These are phyloP conservation scores for Penicillium lagena DNA, from an alignment of 495 filamentous ascomycete genomes.

Conservation along the genomic window DNA sequence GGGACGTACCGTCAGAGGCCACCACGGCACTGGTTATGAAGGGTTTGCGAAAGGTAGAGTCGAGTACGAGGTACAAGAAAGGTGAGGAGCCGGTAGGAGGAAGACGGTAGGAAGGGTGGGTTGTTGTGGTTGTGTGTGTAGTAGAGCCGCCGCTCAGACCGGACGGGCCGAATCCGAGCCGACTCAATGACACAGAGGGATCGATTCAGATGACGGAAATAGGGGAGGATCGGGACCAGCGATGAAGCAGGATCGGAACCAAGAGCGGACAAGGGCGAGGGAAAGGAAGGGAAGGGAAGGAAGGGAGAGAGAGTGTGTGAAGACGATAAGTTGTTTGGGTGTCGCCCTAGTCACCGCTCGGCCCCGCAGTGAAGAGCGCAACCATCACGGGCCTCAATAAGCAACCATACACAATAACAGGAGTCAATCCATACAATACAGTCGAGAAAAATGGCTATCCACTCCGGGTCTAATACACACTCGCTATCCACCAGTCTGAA, in stretches of 20 bases:
- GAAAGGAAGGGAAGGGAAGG: background rate
- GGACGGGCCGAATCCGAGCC: too few species aligned
- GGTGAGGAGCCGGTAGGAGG: too few species aligned
- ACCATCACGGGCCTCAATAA: background rate
- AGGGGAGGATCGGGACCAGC: constrained; percentile 5
- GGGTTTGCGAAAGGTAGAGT: too few species aligned
- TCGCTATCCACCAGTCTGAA: too few species aligned
- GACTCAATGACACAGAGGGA: too few species aligned
- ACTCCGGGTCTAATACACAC: constrained; percentile 2
- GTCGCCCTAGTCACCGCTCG: constrained; percentile 16
- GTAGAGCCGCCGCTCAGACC: too few species aligned
- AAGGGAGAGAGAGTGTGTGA: background rate
- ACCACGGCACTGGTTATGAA: too few species aligned
- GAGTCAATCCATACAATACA: background rate
- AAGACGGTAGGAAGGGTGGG: too few species aligned
- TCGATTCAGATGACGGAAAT: background rate
- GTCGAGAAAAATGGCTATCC: too few species aligned
- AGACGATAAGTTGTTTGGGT: constrained; percentile 1
- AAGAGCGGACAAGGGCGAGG: background rate
- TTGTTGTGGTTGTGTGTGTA: too few species aligned
- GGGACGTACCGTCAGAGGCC: too few species aligned
- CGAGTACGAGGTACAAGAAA: too few species aligned
- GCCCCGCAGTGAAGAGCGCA: constrained; percentile 8
- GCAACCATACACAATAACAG: background rate
- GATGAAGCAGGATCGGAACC: constrained; percentile 1